Conservation (phyloP, 1,284 basidiomycete genomes). For the Volvariella surrecta region DNA sequence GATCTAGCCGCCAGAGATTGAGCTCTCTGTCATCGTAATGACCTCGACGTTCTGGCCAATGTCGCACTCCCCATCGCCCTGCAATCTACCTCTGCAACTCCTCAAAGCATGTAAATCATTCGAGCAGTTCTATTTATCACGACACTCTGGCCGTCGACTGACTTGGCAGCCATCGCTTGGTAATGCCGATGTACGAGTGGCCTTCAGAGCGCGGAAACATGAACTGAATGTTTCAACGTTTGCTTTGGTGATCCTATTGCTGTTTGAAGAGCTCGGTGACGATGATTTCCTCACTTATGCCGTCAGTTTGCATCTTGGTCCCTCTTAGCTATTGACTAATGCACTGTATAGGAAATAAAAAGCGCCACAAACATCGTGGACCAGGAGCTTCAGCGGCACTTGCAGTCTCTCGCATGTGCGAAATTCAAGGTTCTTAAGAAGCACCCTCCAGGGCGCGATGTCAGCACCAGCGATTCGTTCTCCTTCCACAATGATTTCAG, state of each 20-base stretch:
- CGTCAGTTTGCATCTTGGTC: slow-evolving; percentile 29
- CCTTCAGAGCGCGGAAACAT: slow-evolving; percentile 76
- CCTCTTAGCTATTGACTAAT: background rate
- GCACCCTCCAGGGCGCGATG: slow-evolving; percentile 81
- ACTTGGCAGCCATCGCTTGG: slow-evolving; percentile 95
- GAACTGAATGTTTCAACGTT: slow-evolving; percentile 94
- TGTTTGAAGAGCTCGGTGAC: slow-evolving; percentile 73
- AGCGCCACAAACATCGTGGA: slow-evolving; percentile 71
- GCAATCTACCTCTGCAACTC: slow-evolving; percentile 62
- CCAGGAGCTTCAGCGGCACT: slow-evolving; percentile 77
- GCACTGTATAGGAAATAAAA: slow-evolving; percentile 49
- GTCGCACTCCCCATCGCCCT: slow-evolving; percentile 52
- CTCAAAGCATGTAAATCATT: slow-evolving; percentile 66
- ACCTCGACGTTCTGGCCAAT: slow-evolving; percentile 94
- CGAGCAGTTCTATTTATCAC: slow-evolving; percentile 84
- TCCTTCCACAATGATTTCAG: slow-evolving; percentile 85
- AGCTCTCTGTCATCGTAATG: slow-evolving; percentile 83
- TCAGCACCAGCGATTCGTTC: slow-evolving; percentile 73
- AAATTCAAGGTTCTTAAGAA: slow-evolving; percentile 94
- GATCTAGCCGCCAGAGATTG: slow-evolving; percentile 58
- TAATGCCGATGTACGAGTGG: slow-evolving; percentile 81
- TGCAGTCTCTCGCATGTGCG: slow-evolving; percentile 96
- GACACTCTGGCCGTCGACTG: slow-evolving; percentile 85
- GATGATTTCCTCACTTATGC: slow-evolving; percentile 68
- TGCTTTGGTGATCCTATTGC: slow-evolving; percentile 80